Base-by-base conservation (phyloP, 2,329 filamentous ascomycete genomes). In the Talaromyces sp. region DNA sequence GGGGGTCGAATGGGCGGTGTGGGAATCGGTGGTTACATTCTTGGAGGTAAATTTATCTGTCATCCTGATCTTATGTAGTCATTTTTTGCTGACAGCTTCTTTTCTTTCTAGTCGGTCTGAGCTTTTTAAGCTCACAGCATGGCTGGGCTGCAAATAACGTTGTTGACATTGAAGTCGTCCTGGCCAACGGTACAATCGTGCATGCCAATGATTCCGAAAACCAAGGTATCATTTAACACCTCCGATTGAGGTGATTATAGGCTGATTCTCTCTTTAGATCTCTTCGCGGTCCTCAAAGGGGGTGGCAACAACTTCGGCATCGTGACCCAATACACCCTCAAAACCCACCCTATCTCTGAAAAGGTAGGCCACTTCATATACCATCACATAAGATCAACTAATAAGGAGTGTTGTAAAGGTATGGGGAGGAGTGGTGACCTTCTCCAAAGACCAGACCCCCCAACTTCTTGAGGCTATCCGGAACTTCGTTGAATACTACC, bases 41-140 rank as follows among this genome's bases (percentile, higher is more conserved):
- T 82, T 6, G 79, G 79, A 59, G 75, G 78, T 69, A 72, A 65
- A 65, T 12, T 31, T n/a, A 47, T 23, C 18, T 10, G 36, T 68
- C 67, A 5, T 66, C 61, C 7, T 10, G 10, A 4, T 27, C 8
- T 12, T 10, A 16, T 10, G 14, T 10, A 18, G 9, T n/a, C 8
- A 23, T 23, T 14, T 18, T 5, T 5, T 8, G 8, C 23, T 4
- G 0, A 53, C 18, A 28, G 51, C 31, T 9, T 51, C 4, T 27
- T 28, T 52, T 28, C 33, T 28, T 42, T 31, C 0, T 40, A 75
- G 73, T 70, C 57, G 73, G 73, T 9, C 65, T 74, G 63, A 84
- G 82, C 57, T 85, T 83, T 65, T 73, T 85, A 69, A 80, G 79
- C 30, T 76, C 79, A 8, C 74, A 83, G 64, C 80, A 82, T 63